phyloP scores from a whole-genome alignment of 2,329 filamentous ascomycete species.

The Curvularia verruculosa region DNA sequence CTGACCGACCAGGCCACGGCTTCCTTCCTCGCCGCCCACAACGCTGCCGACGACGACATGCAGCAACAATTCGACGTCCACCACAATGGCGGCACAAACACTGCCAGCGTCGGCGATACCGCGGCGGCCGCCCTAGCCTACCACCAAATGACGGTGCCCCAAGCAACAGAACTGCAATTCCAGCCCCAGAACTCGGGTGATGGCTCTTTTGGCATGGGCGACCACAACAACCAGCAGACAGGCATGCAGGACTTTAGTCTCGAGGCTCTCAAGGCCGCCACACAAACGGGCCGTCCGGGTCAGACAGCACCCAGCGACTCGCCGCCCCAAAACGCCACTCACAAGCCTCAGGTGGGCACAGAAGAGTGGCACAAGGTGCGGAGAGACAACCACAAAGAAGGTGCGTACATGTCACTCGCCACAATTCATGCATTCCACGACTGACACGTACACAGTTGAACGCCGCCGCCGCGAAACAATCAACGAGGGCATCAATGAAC shows the following conservation, averaged over 20 bases:
- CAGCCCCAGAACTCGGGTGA: slow-evolving; percentile 54
- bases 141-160: slow-evolving; percentile 62
- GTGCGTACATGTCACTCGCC: slow-evolving; percentile 57
- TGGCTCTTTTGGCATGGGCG: slow-evolving; percentile 52
- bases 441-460: slow-evolving; percentile 69
- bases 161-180: slow-evolving; percentile 62
- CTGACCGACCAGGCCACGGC: slow-evolving; percentile 47
- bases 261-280: slow-evolving; percentile 58
- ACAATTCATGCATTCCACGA: not conserved
- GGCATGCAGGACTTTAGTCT: slow-evolving; percentile 52
- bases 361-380: slow-evolving; percentile 98
- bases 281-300: slow-evolving; percentile 55
- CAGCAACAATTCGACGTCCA: slow-evolving; percentile 52
- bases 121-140: slow-evolving; percentile 64
- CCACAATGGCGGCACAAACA: slow-evolving; percentile 61
- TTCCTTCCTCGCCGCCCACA: slow-evolving; percentile 50
- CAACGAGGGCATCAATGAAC: slow-evolving; percentile 97
- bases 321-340: slow-evolving; percentile 40
- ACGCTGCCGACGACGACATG: slow-evolving; percentile 52
- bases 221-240: slow-evolving; percentile 49
- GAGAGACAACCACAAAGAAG: slow-evolving; percentile 99
- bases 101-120: slow-evolving; percentile 61
- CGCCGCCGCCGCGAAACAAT: slow-evolving; percentile 96
- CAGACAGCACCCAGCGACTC: slow-evolving; percentile 44
- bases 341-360: slow-evolving; percentile 88